Conservation (phyloP, 305 asterid genomes). For the Withania somnifera region DNA sequence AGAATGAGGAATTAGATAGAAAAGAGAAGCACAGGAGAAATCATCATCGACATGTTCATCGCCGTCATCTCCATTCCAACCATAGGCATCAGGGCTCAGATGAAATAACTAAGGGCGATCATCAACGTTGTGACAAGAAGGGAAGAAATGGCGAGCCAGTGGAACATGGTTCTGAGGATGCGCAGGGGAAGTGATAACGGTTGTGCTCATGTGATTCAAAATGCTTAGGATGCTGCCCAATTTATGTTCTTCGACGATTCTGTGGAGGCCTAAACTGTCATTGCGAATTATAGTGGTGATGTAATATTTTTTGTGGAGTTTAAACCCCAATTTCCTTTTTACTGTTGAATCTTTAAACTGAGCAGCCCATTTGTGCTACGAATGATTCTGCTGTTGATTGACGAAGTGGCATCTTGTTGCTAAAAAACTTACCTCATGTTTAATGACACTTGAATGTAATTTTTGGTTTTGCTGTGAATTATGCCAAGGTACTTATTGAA, state of each 20-base stretch:
- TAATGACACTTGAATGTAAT: background rate
- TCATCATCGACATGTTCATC: slow-evolving; percentile 17
- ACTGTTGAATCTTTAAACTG: background rate
- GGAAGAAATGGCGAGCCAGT: background rate
- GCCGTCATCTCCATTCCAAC: slow-evolving; percentile 17
- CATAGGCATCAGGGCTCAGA: slow-evolving; percentile 3
- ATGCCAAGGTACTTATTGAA: background rate
- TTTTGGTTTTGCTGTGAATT: background rate
- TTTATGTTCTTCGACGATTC: background rate
- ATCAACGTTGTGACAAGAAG: background rate
- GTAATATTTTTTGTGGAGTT: background rate
- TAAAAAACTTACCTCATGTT: background rate
- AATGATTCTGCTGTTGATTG: background rate
- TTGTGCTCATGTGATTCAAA: background rate
- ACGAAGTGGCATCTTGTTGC: background rate
- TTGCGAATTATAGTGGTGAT: background rate
- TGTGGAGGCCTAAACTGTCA: background rate
- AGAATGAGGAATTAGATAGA: slow-evolving; percentile 22
- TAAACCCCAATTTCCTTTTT: background rate
- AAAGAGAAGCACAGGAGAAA: slow-evolving; percentile 17
- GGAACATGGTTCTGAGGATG: background rate
- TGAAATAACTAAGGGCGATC: slow-evolving; percentile 2
- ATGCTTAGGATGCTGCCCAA: background rate
- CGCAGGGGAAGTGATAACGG: background rate
- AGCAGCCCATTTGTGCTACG: background rate